A percentile compares a stretch with the other conserved stretches of the same genome.
These are phyloP conservation scores for Asterella californica DNA, from an alignment of 225 moss, liverwort and hornwort genomes.

Conservation along the genomic window DNA sequence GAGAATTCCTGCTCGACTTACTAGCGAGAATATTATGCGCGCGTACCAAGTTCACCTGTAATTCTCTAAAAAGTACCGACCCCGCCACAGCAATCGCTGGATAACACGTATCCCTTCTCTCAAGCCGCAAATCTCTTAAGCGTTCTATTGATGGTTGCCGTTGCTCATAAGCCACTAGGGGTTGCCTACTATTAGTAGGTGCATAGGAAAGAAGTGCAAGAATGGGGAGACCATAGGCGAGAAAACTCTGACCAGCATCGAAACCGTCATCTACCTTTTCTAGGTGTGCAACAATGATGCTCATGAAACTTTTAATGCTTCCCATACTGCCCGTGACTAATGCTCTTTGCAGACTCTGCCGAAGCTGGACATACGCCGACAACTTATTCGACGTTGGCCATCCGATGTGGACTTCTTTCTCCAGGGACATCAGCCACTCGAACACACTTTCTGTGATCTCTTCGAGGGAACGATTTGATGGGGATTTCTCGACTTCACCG, in stretches of 20 bases:
- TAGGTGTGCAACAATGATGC: constrained; percentile 33
- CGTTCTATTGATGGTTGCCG: background rate
- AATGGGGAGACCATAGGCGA: constrained; percentile 30
- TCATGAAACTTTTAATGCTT: constrained; percentile 23
- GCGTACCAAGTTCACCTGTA: constrained; percentile 13
- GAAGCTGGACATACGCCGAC: constrained; percentile 53
- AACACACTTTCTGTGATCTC: constrained; percentile 28
- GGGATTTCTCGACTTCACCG: background rate
- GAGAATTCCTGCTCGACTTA: background rate
- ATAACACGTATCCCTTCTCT: constrained; percentile 9
- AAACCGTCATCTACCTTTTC: constrained; percentile 22
- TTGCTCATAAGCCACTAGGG: background rate
- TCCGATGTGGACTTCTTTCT: constrained; percentile 1
- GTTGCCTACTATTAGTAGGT: background rate
- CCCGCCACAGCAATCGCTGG: constrained; percentile 14
- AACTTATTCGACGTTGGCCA: constrained; percentile 22
- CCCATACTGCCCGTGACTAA: constrained; percentile 36
- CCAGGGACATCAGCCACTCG: constrained; percentile 23
- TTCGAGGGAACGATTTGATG: constrained; percentile 10
- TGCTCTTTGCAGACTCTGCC: constrained; percentile 52
- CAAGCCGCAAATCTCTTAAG: background rate
- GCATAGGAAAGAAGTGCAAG: constrained; percentile 29
- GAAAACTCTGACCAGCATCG: constrained; percentile 19
- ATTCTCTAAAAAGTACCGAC: constrained; percentile 9
- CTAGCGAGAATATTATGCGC: background rate